A percentile compares a stretch with the other conserved stretches of the same genome.
phyloP scores from a whole-genome alignment of 345 rosid species.

The Balakata baccata region DNA sequence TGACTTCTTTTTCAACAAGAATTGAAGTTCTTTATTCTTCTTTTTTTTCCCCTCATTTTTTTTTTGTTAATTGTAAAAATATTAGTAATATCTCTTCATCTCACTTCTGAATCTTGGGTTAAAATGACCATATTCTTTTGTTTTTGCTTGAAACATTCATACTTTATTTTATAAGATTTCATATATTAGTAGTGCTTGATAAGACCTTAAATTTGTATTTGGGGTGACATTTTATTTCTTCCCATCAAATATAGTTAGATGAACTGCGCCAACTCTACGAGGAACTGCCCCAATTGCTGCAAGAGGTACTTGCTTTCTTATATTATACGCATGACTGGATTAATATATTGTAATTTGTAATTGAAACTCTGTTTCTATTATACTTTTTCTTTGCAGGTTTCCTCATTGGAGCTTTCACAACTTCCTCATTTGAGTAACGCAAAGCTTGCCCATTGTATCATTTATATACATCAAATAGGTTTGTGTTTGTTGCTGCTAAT shows the following conservation, averaged over 20 bases:
- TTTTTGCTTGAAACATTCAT: not conserved
- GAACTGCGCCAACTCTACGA: conserved; percentile 93
- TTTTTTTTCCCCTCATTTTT: not conserved
- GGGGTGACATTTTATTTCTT: conserved; percentile 8
- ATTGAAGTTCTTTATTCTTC: not conserved
- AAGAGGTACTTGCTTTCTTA: conserved; percentile 52
- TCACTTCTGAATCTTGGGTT: not conserved
- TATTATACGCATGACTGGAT: conserved; percentile 12
- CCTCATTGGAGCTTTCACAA: conserved; percentile 64
- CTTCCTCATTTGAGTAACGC: conserved; percentile 55
- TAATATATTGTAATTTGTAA: conserved; percentile 14
- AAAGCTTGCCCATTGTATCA: conserved; percentile 57
- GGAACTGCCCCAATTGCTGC: conserved; percentile 84
- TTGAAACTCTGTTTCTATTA: conserved; percentile 19
- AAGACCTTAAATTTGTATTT: not conserved
- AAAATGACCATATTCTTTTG: not conserved
- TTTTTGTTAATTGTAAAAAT: not conserved
- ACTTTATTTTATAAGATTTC: not conserved
- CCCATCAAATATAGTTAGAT: conserved; percentile 54
- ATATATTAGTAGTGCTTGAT: conserved; percentile 1
- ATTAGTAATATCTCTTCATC: not conserved
- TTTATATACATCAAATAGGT: conserved; percentile 92
- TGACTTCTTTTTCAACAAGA: not conserved
- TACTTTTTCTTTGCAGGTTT: conserved; percentile 48
- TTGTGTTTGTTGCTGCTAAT: conserved; percentile 23